Evolutionary conservation across 208 protist genomes (phyloP), one percentile per base, ranked within the genome.

Genomic region (Kentomonas sorsogonicus): DNA sequence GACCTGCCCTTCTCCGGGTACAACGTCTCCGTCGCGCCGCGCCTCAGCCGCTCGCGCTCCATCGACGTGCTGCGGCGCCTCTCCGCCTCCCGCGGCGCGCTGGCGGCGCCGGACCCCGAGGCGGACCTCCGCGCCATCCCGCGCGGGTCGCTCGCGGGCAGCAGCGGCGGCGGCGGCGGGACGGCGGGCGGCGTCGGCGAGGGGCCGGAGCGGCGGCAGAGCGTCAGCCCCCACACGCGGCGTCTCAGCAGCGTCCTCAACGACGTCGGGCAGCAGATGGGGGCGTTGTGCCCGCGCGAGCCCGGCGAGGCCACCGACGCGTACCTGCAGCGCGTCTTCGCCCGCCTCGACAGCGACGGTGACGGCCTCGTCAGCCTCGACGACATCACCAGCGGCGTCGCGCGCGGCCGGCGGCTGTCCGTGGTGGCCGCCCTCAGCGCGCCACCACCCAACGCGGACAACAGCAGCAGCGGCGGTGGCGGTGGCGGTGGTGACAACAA

Each of bases 221-320:
- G 63, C 53, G 29, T 74, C 34, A 55, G 57, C 7, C 52, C 26
- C 0, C 57, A 66, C 15, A 77, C 46, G 26, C 56, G 69, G 38
- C 40, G 66, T 2, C 53, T 79, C 25, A 77, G 63, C 47, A 62
- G 26, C 38, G 66, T 60, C n/a, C 44, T 79, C 54, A 77, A 69
- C 43, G 60, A 77, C n/a, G 45, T 79, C 39, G 48, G 66, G 22
- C 46, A 53, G 11, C 43, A 63, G 25, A 52, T 74, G 31, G 45
- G 64, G 26, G 45, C 26, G 51, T 31, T 70, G 39, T 34, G 66
- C 29, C 63, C 59, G 3, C 41, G 39, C 2, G 18, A 41, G 25
- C 23, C 6, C 13, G n/a, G 36, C 29, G 31, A 23, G 2, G 20
- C 11, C 20, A 63, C 40, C 26, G 57, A 67, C 25, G 39, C 39